Base-by-base conservation (phyloP, 83 land plant species). In the Diphasiastrum complanatum region DNA sequence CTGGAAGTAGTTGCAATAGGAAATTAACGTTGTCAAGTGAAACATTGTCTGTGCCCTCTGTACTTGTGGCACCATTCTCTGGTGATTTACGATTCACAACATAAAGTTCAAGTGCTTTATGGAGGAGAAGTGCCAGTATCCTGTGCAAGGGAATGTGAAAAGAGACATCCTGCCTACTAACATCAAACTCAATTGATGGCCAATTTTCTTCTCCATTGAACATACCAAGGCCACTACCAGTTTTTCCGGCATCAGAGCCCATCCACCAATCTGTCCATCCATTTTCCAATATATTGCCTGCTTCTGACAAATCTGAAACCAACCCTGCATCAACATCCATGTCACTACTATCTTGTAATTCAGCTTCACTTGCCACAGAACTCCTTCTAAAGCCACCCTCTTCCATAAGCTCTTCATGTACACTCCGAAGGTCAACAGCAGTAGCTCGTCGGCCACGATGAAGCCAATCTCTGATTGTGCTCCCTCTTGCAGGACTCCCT, bases 91-190 rank as follows among this genome's bases (percentile, higher is more conserved):
- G 51, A 51, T 48, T 55, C 14, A 38, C 36, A 40, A 51, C 66
- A 62, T 76, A 74, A n/a, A 33, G 38, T 60, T 66, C 82, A 59
- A 89, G 59, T 20, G 76, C 74, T 60, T 80, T 85, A 6, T 75
- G 77, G 54, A 93, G 52, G 47, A 85, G 61, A 54, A 82, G 63
- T 20, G 89, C 79, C 30, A 93, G 83, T 36, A 89, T 68, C 26
- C 92, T 75, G 63, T 93, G 99, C 65, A 93, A 69, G 32, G 99
- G 99, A 51, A 93, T 78, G 56, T 93, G 96, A 63, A 85, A 72
- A 19, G 99, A 93, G 50, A 89, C 76, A 11, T 86, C 89, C 63
- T 83, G 85, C 10, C 82, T 78, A 63, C 96, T 83, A 19, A 85
- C 99, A 77, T 93, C 99, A 79, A 68, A 89, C 5, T 22, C 55